Base-by-base conservation (phyloP, 2,329 filamentous ascomycete species). In the Ophiostoma perfectum region DNA sequence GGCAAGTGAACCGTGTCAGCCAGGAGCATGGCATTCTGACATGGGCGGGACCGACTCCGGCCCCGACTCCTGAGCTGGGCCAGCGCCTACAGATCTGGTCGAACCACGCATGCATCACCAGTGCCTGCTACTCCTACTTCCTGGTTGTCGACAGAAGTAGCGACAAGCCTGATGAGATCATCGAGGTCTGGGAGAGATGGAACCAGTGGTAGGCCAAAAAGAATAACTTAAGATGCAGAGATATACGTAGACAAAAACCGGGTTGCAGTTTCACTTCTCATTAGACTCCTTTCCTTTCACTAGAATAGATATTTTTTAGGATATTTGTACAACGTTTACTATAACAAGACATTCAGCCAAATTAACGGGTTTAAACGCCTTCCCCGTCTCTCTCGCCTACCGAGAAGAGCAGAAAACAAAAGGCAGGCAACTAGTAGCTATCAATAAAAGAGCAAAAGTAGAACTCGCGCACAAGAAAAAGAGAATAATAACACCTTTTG, bases 41-140 rank as follows among this genome's bases (percentile, higher is more conserved):
- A 1, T 92, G 89, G 86, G 78, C 80, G 14, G 78, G 79, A 0
- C 72, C 49, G 0, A 71, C 75, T 12, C 78, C 81, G 52, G 82
- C 81, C 0, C 76, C 80, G 11, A 76, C 80, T n/a, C 77, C 80
- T 58, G 77, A 83, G 58, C 80, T 91, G 44, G 90, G 91, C 0
- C 84, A 92, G 74, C 86, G 86, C 74, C 78, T 93, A 39, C 81
- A 86, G 69, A 79, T 94, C 7, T 93, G 89, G 87, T 90, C 91
- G 0, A 94, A 94, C 73, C 91, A 95, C 78, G 87, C 90, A 47
- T 95, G 91, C 75, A 89, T 94, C 72, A 85, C 90, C 1, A 88
- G 89, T 0, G 88, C 87, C 0, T 85, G 86, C 41, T 91, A 88
- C 78, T 86, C 84, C 1, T 91, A 86, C 82, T 95, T 92, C 78